Conservation (phyloP, 2,329 filamentous ascomycete genomes). For the Cladorrhinum sp. region DNA sequence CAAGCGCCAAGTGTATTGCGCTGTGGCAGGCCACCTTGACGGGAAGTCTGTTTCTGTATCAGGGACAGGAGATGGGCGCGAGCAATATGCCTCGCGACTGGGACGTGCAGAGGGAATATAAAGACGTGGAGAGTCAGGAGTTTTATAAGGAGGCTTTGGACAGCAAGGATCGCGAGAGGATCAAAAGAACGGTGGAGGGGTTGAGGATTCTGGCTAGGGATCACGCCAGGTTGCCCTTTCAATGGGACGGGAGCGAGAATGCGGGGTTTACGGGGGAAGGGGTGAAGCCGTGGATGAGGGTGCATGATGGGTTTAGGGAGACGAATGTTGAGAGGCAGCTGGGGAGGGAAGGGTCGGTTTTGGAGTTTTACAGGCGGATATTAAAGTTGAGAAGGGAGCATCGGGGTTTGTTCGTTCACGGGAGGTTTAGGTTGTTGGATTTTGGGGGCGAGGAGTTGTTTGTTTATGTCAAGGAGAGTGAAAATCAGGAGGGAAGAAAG, state of each 20-base stretch:
- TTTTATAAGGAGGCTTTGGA: slow-evolving; percentile 36
- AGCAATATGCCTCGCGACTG: slow-evolving; percentile 49
- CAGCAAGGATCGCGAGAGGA: slow-evolving; percentile 34
- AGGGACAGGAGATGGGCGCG: slow-evolving; percentile 61
- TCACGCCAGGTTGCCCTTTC: slow-evolving; percentile 65
- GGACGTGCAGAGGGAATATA: slow-evolving; percentile 43
- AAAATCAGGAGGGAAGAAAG: slow-evolving; percentile 14
- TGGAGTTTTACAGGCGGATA: slow-evolving; percentile 59
- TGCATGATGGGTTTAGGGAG: slow-evolving; percentile 53
- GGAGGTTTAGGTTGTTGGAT: slow-evolving; percentile 53
- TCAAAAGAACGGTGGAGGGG: slow-evolving; percentile 47
- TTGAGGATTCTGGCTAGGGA: slow-evolving; percentile 61
- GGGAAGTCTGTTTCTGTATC: slow-evolving; percentile 58
- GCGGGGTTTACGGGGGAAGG: slow-evolving; percentile 58
- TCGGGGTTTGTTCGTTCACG: slow-evolving; percentile 59
- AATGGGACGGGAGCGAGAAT: slow-evolving; percentile 53
- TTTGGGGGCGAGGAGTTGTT: slow-evolving; percentile 44
- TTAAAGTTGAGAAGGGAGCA: slow-evolving; percentile 54
- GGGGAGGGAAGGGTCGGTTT: slow-evolving; percentile 44
- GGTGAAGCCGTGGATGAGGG: slow-evolving; percentile 56
- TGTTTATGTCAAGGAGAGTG: slow-evolving; percentile 40
- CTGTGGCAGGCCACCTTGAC: slow-evolving; percentile 46
- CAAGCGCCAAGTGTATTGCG: slow-evolving; percentile 52
- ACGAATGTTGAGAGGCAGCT: slow-evolving; percentile 55
- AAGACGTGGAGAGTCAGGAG: slow-evolving; percentile 50